Conservation (phyloP, 2,329 filamentous ascomycete genomes). For the Aspergillus felis region DNA sequence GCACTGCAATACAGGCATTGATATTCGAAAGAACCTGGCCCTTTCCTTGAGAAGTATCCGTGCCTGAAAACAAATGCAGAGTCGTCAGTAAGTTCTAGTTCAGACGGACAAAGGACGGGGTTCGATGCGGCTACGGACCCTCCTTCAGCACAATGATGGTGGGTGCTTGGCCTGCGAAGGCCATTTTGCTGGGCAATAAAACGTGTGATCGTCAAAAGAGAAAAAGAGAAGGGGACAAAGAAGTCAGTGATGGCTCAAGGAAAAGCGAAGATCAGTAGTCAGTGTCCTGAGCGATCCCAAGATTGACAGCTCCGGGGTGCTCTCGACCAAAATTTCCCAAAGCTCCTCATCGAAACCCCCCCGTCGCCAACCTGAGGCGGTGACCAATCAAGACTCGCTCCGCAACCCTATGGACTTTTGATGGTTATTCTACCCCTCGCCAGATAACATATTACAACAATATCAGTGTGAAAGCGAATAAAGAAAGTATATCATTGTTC, state of each 20-base stretch:
- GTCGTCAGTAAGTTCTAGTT: slow-evolving; percentile 24
- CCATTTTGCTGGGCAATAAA: slow-evolving; percentile 58
- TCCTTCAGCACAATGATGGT: slow-evolving; percentile 98
- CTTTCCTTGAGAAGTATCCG: slow-evolving; percentile 94
- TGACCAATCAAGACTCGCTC: slow-evolving; percentile 30
- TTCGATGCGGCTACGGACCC: slow-evolving; percentile 57
- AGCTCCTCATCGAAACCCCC: slow-evolving; percentile 31
- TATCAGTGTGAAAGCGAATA: background rate
- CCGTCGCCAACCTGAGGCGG: slow-evolving; percentile 28
- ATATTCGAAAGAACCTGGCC: slow-evolving; percentile 97
- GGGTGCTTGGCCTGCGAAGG: slow-evolving; percentile 94
- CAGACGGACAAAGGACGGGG: slow-evolving; percentile 20
- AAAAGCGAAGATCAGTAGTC: slow-evolving; percentile 16
- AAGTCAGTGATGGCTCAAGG: slow-evolving; percentile 2
- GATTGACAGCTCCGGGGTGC: slow-evolving; percentile 28
- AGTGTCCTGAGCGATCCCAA: slow-evolving; percentile 21
- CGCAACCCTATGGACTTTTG: slow-evolving; percentile 13
- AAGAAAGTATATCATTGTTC: background rate
- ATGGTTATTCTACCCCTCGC: background rate
- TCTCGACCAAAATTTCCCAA: slow-evolving; percentile 42
- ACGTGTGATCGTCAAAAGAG: slow-evolving; percentile 15
- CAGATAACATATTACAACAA: background rate
- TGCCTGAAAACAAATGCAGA: slow-evolving; percentile 57
- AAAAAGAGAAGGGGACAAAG: slow-evolving; percentile 9
- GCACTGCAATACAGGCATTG: slow-evolving; percentile 94